Percentiles rank a stretch among this genome's conserved stretches.
phyloP scores from a whole-genome alignment of 495 filamentous ascomycete species.

The Xylaria palmicola region DNA sequence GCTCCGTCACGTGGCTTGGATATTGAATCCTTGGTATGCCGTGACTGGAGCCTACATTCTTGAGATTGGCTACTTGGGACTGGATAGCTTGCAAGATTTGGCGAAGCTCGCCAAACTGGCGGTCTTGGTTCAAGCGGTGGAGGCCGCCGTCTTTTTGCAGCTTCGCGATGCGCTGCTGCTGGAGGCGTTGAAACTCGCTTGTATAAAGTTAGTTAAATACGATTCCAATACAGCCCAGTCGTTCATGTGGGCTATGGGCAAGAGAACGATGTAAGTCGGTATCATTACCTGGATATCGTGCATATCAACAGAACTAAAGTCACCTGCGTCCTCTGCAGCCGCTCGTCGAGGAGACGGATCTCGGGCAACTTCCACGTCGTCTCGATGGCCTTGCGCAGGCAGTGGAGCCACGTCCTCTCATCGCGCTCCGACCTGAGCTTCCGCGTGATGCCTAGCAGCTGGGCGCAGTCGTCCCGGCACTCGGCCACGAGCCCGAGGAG shows the following conservation, averaged over 20 bases:
- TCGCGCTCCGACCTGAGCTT: background rate
- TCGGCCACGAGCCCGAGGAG: constrained; percentile 4
- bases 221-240: background rate
- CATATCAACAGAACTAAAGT: constrained; percentile 2
- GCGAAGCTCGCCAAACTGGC: constrained; percentile 7
- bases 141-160: constrained; percentile 5
- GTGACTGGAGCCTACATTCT: background rate
- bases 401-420: background rate
- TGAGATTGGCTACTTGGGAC: background rate
- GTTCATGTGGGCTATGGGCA: background rate
- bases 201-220: background rate
- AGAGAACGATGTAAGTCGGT: background rate
- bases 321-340: constrained; percentile 7
- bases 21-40: background rate
- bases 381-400: constrained; percentile 3
- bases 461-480: background rate
- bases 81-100: constrained; percentile 7
- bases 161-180: constrained; percentile 7
- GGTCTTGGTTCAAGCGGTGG: constrained; percentile 9
- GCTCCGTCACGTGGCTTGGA: background rate
- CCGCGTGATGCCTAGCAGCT: constrained; percentile 2
- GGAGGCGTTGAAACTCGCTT: constrained; percentile 6
- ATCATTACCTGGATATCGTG: constrained; percentile 5
- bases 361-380: constrained; percentile 1
- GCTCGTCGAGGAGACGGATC: background rate